Base-by-base conservation (phyloP, 164 flowering plant species). In the Nymphaea colorata region DNA sequence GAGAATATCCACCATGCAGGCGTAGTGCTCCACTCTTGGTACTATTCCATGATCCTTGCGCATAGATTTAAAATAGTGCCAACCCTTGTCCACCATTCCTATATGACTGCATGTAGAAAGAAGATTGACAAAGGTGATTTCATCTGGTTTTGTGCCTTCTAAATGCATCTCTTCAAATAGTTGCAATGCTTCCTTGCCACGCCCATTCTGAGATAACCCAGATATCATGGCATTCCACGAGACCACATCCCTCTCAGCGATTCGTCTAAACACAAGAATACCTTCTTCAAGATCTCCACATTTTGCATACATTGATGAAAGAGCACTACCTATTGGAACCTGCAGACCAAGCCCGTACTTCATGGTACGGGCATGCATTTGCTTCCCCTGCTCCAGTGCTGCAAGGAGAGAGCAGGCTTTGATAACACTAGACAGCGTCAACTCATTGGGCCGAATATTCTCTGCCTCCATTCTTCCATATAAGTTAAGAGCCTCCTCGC, bases 201-300 rank as follows among this genome's bases (percentile, higher is more conserved):
- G 64, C 2, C 95, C 95, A 74, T 91, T 89, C 61, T 86, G 95
- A 63, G 97, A 81, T 59, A 87, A 82, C 51, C 88, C 97, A 7
- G 93, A 89, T 73, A 91, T 89, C 93, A 89, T 89, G 55, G 95
- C 80, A 45, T 91, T 91, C 95, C 95, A 91, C 12, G 90, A 82
- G 3, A 89, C 71, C 6, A 83, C 80, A 80, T 89, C 95, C 76
- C 83, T 81, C 5, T 63, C 57, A 4, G 81, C 78, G 83, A 84
- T 86, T 78, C 87, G 79, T 69, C 79, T 73, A 77, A 91, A 91
- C 43, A 81, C 86, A 47, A 65, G 53, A 62, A 65, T 72, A 6
- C 91, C 88, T 73, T 91, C 95, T 68, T 80, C 76, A 18, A 89
- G 78, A 70, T 76, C 76, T 7, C 95, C 97, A 75, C 93, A 87